Base-by-base conservation (phyloP, 176 grass and related monocot genomes). In the Hsuehochloa calcarea region DNA sequence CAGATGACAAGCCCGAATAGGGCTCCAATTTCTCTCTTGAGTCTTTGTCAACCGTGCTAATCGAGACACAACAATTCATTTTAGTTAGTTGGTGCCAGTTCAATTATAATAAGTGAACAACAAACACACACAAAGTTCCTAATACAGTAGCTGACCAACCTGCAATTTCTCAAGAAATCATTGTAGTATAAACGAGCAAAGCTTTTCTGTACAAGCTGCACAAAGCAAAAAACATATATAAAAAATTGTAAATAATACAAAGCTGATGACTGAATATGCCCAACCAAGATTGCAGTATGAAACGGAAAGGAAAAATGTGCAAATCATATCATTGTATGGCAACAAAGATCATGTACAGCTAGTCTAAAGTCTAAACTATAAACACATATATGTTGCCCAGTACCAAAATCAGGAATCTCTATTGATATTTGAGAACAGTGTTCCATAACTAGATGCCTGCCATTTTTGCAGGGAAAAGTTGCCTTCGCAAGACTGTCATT, bases 141-240 rank as follows among this genome's bases (percentile, higher is more conserved):
- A 83, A 72, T 46, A 40, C 50, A 43, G 13, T 65, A 75, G 58
- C 40, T 81, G 49, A 89, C 86, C 68, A 82, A 95, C 93, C 93
- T 90, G 86, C 90, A 86, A 35, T 82, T 95, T 51, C 79, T 84
- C 83, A 92, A 81, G 88, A 90, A 83, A 50, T 95, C 93, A 38
- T 95, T 92, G 80, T 92, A 95, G 88, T 78, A 95, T 39, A 95
- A 61, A 41, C 93, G 87, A 73, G 93, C 93, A 87, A 95, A 95
- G 67, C 90, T 92, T 83, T 95, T 95, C 82, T 92, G 93, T 47
- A 95, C 93, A 82, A 95, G 93, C 93, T 95, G 88, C 79, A 84
- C 61, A 77, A 15, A 29, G 27, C 4, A 27, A 75, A 75, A 14
- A 75, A 4, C 1, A 66, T 9, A 22, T 13, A 52, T 16, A 66